phyloP scores from a whole-genome alignment of 2,329 filamentous ascomycete genomes.

The Ceratocystis cacaofunesta region DNA sequence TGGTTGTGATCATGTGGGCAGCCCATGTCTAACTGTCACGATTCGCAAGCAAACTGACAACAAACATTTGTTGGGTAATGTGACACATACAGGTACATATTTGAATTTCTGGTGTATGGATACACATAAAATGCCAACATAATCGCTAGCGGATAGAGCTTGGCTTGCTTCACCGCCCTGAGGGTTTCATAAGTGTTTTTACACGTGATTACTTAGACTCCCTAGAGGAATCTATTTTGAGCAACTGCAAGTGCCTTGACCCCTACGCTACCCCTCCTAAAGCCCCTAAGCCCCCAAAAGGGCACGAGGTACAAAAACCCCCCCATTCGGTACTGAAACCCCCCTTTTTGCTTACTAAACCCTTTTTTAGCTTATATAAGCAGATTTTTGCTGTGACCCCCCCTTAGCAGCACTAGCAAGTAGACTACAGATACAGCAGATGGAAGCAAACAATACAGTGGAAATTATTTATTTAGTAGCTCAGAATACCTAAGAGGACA shows the following conservation, averaged over 20 bases:
- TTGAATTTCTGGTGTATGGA: too few species aligned
- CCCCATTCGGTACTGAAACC: too few species aligned
- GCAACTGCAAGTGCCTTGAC: not conserved
- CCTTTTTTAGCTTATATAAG: too few species aligned
- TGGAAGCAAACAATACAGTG: too few species aligned
- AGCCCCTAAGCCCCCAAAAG: not conserved
- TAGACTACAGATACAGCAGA: too few species aligned
- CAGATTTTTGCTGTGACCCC: too few species aligned
- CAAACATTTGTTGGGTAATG: not conserved
- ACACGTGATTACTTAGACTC: not conserved
- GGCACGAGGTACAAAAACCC: too few species aligned
- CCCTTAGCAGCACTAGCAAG: too few species aligned
- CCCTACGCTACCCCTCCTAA: not conserved
- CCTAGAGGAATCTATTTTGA: not conserved
- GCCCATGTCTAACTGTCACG: not conserved
- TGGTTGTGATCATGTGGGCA: not conserved
- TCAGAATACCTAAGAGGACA: too few species aligned
- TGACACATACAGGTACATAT: not conserved
- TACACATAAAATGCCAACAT: not conserved
- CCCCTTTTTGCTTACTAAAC: too few species aligned
- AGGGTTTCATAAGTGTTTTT: not conserved
- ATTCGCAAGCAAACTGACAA: not conserved
- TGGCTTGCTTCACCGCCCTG: not conserved
- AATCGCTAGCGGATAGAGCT: not conserved
- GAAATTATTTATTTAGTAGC: too few species aligned